Evolutionary conservation across 164 flowering plant species (phyloP).

Genomic region (Magnolia sinica): DNA sequence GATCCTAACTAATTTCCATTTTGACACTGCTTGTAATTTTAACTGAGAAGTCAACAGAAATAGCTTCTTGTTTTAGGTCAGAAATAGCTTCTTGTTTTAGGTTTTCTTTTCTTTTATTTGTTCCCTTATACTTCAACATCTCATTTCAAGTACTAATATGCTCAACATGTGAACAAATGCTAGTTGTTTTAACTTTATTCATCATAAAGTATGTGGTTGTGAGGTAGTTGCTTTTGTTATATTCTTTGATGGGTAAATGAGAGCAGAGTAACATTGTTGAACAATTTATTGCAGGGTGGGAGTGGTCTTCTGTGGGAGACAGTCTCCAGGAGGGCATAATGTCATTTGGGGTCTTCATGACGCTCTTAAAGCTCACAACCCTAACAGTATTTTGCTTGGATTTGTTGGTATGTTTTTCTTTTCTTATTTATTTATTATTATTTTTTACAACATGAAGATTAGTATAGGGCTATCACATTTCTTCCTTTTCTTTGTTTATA

Average conservation of each 20-base stretch:
- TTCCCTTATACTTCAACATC: neutral
- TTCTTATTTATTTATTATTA: neutral
- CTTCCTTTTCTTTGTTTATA: too few species aligned
- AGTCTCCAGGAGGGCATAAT: slow-evolving; percentile 99
- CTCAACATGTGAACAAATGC: neutral
- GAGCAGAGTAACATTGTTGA: neutral
- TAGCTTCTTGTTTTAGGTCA: neutral
- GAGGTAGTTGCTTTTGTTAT: neutral
- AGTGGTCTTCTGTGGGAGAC: slow-evolving; percentile 90
- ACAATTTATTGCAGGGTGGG: slow-evolving; percentile 64
- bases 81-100: neutral
- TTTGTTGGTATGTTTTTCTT: slow-evolving; percentile 64
- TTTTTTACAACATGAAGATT: neutral
- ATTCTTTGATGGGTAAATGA: neutral
- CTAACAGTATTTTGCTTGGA: slow-evolving; percentile 70
- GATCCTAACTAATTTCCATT: neutral
- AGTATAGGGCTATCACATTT: too few species aligned
- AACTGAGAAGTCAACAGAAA: neutral
- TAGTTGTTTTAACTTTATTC: neutral
- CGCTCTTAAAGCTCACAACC: slow-evolving; percentile 80
- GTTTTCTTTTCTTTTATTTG: neutral
- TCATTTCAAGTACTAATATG: neutral
- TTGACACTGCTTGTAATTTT: neutral
- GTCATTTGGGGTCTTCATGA: slow-evolving; percentile 88
- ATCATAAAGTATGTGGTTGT: neutral